Evolutionary conservation across 2,329 filamentous ascomycete species (phyloP), one percentile per base, ranked within the genome.

Genomic region (Metarhizium guizhouense): DNA sequence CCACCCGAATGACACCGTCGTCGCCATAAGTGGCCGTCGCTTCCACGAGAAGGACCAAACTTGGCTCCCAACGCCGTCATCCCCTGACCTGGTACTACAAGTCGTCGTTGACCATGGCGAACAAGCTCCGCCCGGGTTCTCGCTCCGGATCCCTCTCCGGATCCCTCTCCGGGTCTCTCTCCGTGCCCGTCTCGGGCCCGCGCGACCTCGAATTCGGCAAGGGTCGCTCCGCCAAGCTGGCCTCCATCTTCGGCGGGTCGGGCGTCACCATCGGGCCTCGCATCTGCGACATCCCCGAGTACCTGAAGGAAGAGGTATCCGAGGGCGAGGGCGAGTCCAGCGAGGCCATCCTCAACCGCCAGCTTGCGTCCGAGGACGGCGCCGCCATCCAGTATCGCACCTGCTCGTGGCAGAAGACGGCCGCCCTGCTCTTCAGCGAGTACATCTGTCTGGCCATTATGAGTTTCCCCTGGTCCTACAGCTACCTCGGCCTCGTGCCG

Each of bases 391-490:
- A 95, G 73, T 96, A 96, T 69, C 81, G 92, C 58, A 95, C 91
- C 43, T 96, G 92, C 74, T 92, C 86, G 62, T 96, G 92, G 92
- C 87, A 89, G 67, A 96, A 96, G 87, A 96, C 92, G 54, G 90
- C 92, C 0, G 90, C 87, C 1, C 71, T 96, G 62, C 83, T 96
- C 53, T 96, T 96, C 73, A 94, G 90, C 52, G 92, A 96, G 76
- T 96, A 96, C 70, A 96, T 96, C 57, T 95, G 90, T 69, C 74
- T 96, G 72, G 68, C 82, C 57, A 96, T 96, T 67, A 96, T 96
- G 91, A 95, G 89, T 52, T 96, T 96, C 63, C 92, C 92, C 0
- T 95, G 88, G 80, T 95, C 90, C 0, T 96, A 96, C 71, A 89
- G 90, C 47, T 75, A 93, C 32, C 81, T 96, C 7, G 92, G 92